phyloP scores from a whole-genome alignment of 257 asterid species.

The Lycium barbarum region DNA sequence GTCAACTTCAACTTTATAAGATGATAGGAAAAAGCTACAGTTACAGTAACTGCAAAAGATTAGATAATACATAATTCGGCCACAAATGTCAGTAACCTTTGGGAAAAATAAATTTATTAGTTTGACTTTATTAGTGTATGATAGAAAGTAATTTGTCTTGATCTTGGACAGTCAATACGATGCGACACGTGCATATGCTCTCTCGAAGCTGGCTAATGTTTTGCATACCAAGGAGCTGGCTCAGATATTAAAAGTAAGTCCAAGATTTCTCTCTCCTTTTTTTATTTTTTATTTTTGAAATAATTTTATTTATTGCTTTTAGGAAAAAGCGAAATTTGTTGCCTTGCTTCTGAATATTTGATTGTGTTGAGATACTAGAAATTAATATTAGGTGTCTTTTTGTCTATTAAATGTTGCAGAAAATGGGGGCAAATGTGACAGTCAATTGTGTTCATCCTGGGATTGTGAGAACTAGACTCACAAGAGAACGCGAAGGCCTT shows the following conservation, averaged over 20 bases:
- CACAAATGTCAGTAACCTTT: not conserved
- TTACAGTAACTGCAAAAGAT: not conserved
- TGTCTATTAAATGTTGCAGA: slow-evolving; percentile 54
- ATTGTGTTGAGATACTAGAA: not conserved
- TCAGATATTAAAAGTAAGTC: slow-evolving; percentile 64
- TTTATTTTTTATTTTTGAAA: not conserved
- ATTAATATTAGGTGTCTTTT: not conserved
- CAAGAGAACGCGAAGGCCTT: slow-evolving; percentile 92
- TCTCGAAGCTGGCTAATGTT: slow-evolving; percentile 98
- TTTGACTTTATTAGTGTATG: slow-evolving; percentile 47
- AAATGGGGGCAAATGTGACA: slow-evolving; percentile 85
- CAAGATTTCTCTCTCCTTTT: not conserved
- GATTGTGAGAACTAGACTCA: slow-evolving; percentile 90
- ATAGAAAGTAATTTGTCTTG: slow-evolving; percentile 41
- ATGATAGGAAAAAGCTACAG: too few relatives aligned
- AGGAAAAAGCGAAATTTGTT: slow-evolving; percentile 49
- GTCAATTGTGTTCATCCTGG: slow-evolving; percentile 97
- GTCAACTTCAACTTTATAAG: too few relatives aligned
- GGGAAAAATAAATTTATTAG: not conserved
- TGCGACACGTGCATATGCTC: slow-evolving; percentile 97
- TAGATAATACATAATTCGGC: not conserved
- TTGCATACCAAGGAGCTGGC: slow-evolving; percentile 97
- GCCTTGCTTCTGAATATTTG: slow-evolving; percentile 32
- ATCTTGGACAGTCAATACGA: slow-evolving; percentile 73
- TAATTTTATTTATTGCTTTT: not conserved